Evolutionary conservation across 2,329 filamentous ascomycete species (phyloP).

Genomic region (Pyrenophora tritici-repentis): DNA sequence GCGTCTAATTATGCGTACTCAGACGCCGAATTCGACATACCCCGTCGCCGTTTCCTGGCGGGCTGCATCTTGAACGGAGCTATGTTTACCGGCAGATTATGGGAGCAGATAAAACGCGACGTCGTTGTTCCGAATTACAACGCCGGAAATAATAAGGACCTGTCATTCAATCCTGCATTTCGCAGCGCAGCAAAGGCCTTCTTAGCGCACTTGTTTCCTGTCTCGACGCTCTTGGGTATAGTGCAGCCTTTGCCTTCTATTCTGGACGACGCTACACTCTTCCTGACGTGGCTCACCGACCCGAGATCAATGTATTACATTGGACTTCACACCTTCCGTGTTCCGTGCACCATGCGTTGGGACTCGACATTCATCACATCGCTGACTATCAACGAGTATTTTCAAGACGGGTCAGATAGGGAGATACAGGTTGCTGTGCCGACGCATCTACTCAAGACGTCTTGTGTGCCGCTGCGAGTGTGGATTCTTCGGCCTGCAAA

Average conservation of each 20-base stretch:
- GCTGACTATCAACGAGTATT: constrained; percentile 4
- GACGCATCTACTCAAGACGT: constrained; percentile 2
- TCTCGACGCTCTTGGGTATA: constrained; percentile 1
- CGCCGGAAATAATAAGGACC: constrained; percentile 1
- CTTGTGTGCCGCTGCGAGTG: constrained; percentile 9
- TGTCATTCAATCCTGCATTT: constrained; percentile 4
- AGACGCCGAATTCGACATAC: constrained; percentile 2
- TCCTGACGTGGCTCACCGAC: constrained; percentile 20
- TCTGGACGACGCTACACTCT: constrained; percentile 14
- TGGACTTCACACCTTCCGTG: not conserved
- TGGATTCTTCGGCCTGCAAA: constrained; percentile 11
- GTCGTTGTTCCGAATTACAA: constrained; percentile 15
- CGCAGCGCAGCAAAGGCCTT: constrained; percentile 3
- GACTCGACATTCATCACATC: not conserved
- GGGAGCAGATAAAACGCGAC: constrained; percentile 13
- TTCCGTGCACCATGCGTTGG: not conserved
- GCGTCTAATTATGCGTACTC: not conserved
- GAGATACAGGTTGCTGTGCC: constrained; percentile 15
- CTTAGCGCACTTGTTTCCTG: constrained; percentile 5
- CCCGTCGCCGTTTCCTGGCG: constrained; percentile 14
- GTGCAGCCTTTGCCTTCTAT: not conserved
- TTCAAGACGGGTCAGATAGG: not conserved
- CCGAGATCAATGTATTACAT: constrained; percentile 18
- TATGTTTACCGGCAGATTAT: constrained; percentile 11
- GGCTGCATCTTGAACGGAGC: constrained; percentile 11